phyloP scores from a whole-genome alignment of 352 stramenopile genomes.

The Pythium rishiriense region DNA sequence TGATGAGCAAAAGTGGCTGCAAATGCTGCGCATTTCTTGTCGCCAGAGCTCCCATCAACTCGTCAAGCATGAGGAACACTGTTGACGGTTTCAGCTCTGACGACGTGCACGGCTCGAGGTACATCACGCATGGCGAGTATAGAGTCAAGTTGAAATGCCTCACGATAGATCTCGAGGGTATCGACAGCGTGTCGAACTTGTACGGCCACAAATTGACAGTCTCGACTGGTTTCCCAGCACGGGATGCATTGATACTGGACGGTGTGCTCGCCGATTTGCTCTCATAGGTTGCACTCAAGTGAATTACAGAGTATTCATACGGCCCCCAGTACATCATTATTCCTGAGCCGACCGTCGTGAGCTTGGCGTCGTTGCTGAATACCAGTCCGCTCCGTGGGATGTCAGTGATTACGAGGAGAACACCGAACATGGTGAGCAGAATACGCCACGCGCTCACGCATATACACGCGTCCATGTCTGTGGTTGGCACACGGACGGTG shows the following conservation, averaged over 20 bases:
- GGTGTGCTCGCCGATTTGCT: background rate
- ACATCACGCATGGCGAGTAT: conserved; percentile 33
- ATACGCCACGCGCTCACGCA: background rate
- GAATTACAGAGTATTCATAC: conserved; percentile 11
- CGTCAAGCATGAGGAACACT: conserved; percentile 42
- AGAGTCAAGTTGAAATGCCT: conserved; percentile 10
- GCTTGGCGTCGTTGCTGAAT: background rate
- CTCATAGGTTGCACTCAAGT: background rate
- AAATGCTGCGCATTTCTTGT: background rate
- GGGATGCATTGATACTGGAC: background rate
- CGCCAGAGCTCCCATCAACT: conserved; percentile 8
- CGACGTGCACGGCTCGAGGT: conserved; percentile 6
- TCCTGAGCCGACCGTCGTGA: background rate
- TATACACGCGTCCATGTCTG: conserved; percentile 12
- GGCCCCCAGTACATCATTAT: background rate
- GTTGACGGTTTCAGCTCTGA: conserved; percentile 27
- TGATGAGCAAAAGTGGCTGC: conserved; percentile 12
- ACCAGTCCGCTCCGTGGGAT: conserved; percentile 5
- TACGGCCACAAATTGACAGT: conserved; percentile 2
- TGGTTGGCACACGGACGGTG: background rate
- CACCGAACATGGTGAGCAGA: background rate
- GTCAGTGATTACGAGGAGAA: conserved; percentile 4
- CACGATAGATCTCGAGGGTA: background rate
- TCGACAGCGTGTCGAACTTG: conserved; percentile 20
- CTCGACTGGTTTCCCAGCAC: background rate